Evolutionary conservation across 2,329 filamentous ascomycete species (phyloP), one percentile per base, ranked within the genome.

Genomic region (Myriosclerotinia scirpicola): DNA sequence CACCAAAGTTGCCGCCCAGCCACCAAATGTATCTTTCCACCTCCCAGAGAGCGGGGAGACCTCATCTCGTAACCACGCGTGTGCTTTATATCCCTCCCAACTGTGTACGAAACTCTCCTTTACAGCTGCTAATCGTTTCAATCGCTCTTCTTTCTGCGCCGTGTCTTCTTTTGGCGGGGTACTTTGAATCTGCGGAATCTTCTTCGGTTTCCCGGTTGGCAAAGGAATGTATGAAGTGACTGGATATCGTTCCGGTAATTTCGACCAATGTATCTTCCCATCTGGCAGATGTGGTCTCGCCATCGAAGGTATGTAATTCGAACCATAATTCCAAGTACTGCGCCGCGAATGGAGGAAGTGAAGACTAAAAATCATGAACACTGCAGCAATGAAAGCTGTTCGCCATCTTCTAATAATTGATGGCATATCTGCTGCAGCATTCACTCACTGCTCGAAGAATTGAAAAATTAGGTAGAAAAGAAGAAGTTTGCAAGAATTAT

Each of bases 11-110:
- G 93, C 93, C 20, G 91, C 91, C 93, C 93, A 97, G 53, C 90
- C 92, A 74, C 92, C 94, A 78, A 98, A 98, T 0, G 92, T 91
- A 75, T 97, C 90, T 44, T 86, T 86, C 70, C 81, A 86, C 7
- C 79, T 79, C 65, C 88, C 88, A 42, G 85, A 85, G 20, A 94
- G 80, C 1, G 95, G 95, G 46, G 80, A 82, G 17, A 98, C 80
- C 79, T 98, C 95, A 75, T 99, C 95, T 71, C 94, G 90, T 69
- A 89, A 85, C 87, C 91, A 95, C 4, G 93, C 94, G 73, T 88
- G 83, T 68, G 87, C 81, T 74, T 86, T 90, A 79, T 98, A 99
- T 17, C 91, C 92, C 1, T 82, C 79, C 95, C 95, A 98, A 1
- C 92, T 73, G 59, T 76, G 75, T 40, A 50, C 38, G 56, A 77